Evolutionary conservation across 106 monocot genomes (phyloP), one percentile per base, ranked within the genome.

Genomic region (Xerophyta viscosa): DNA sequence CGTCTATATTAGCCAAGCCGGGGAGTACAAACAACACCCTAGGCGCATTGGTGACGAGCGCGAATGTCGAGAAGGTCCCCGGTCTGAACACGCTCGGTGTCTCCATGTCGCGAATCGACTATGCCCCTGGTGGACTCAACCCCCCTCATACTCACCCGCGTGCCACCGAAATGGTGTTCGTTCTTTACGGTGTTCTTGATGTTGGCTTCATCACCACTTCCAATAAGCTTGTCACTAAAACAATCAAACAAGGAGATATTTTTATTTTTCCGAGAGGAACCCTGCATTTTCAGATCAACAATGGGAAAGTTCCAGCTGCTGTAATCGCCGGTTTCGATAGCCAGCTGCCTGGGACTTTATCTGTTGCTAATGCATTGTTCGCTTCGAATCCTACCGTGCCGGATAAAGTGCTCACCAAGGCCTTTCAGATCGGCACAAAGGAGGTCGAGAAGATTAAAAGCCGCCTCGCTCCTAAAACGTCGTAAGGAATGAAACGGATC

Each of bases 41-140:
- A 56, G 86, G 67, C 3, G 68, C 76, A 14, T 19, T 57, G 7
- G 71, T 87, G 41, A 81, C 86, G 2, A 18, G 54, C 5, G 88
- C 88, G 33, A 69, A 65, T 30, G 79, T 79, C 6, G 64, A 58
- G 37, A 60, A 53, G 39, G n/a, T 80, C 66, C 83, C 88, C 0
- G 83, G 82, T 7, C 66, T 79, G 31, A 88, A 88, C 88, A 75
- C 77, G 2, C 75, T 82, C 10, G 81, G 88, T 20, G 57, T 81
- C 41, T 87, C 87, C 31, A 52, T 78, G 46, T n/a, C 73, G 11
- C 72, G 73, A 22, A 67, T 87, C 31, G 77, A 81, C 60, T 87
- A 64, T 48, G 74, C 74, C 3, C 70, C 70, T 2, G 33, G 30
- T 6, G 80, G 80, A 0, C 56, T 57, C 6, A 80, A 80, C 62